A percentile compares a stretch with the other conserved stretches of the same genome.
Evolutionary conservation across 2,329 filamentous ascomycete genomes (phyloP).

Genomic region (Colletotrichum truncatum): DNA sequence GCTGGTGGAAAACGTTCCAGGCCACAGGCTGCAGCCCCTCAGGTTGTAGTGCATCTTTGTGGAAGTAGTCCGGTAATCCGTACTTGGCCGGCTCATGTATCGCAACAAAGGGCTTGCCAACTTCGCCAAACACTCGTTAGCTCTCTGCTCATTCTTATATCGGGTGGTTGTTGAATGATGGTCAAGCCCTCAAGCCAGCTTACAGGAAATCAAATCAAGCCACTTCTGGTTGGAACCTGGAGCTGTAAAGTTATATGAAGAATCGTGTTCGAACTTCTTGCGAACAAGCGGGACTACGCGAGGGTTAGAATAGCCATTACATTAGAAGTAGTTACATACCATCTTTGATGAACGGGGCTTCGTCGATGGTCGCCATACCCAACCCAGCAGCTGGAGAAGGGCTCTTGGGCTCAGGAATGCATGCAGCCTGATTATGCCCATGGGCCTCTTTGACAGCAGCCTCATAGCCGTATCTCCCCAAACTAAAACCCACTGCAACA

Average conservation of each 20-base stretch:
- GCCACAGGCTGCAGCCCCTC: not conserved
- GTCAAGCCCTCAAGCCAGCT: no score
- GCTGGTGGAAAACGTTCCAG: not conserved
- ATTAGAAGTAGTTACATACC: no score
- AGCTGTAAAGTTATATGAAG: conserved; percentile 6
- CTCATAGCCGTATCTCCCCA: not conserved
- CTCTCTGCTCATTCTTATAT: no score
- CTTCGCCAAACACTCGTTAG: no score
- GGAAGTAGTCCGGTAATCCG: not conserved
- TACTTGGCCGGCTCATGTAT: not conserved
- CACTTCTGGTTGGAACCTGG: not conserved
- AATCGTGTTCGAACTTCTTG: conserved; percentile 6
- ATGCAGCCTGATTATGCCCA: not conserved
- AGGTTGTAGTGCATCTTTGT: not conserved
- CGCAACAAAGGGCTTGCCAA: conserved; percentile 1
- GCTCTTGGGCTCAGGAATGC: not conserved
- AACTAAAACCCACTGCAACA: not conserved
- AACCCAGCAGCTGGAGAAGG: not conserved
- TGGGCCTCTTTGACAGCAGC: no score
- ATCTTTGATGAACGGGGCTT: not conserved
- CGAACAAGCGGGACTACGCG: not conserved
- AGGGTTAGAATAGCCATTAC: no score
- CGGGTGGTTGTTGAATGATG: not conserved
- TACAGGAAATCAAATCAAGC: conserved; percentile 4
- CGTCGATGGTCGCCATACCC: not conserved